Evolutionary conservation across 768 basidiomycete genomes (phyloP).

Genomic region (Phylloporus scabripes): DNA sequence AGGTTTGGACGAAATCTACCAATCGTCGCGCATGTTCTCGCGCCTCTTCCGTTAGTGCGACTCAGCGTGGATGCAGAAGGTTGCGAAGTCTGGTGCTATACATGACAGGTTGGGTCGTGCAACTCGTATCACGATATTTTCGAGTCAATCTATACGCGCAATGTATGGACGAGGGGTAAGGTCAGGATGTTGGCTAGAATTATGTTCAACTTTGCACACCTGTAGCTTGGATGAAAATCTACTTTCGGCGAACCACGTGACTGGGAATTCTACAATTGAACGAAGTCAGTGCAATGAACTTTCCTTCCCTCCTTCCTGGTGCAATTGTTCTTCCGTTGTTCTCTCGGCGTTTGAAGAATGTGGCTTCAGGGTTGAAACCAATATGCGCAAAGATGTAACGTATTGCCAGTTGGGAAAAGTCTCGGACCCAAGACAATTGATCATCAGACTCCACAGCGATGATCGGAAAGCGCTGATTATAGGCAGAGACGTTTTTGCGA

Average conservation of each 20-base stretch:
- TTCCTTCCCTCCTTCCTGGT: too few species aligned
- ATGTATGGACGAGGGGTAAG: background rate
- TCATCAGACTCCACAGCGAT: background rate
- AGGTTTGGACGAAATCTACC: conserved; percentile 33
- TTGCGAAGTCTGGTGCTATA: conserved; percentile 22
- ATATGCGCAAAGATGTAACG: too few species aligned
- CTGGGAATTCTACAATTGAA: too few species aligned
- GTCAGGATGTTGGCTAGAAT: too few species aligned
- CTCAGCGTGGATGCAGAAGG: conserved; percentile 13
- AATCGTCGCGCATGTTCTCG: conserved; percentile 28
- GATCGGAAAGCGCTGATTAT: background rate
- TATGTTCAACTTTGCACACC: too few species aligned
- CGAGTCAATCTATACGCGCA: background rate
- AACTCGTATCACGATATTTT: background rate
- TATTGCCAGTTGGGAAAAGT: too few species aligned
- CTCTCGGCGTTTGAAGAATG: too few species aligned
- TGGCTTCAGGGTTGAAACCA: too few species aligned
- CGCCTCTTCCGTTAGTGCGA: conserved; percentile 12
- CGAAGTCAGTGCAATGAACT: too few species aligned
- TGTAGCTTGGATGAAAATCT: too few species aligned
- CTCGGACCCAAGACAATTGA: background rate
- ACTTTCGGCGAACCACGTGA: too few species aligned
- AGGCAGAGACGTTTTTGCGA: background rate
- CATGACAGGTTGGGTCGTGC: background rate
- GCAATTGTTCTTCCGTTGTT: too few species aligned